Base-by-base conservation (phyloP, 192 early-diverging fungal species). In the Coemansia umbellata region DNA sequence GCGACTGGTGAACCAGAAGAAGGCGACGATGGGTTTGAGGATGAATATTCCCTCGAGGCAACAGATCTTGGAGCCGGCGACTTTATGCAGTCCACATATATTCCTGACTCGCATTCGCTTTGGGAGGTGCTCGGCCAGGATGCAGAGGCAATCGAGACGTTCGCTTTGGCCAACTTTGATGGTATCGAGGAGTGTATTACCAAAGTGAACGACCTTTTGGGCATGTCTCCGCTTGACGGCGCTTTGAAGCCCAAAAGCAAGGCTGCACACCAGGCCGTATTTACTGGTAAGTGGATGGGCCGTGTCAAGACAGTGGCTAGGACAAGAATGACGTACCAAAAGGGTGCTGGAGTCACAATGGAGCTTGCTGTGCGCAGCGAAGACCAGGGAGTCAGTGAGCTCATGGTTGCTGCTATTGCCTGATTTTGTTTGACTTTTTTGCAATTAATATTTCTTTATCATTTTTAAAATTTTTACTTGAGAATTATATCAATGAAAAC, bases 41-140 rank as follows among this genome's bases (percentile, higher is more conserved):
- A 94, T 61, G 95, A 98, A 64, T 98, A 96, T 64, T 68, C 79
- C 65, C 79, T 94, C 35, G 97, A 99, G 68, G 89, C 92, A 15
- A 67, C 91, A 5, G 91, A 97, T 4, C 55, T 96, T 21, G 68
- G 82, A 13, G 84, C 84, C 8, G 90, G 85, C 41, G 96, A 99
- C 69, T 97, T 91, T 72, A 84, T 99, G 54, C 80, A 86, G 37
- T 87, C 93, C n/a, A 84, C 86, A 9, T 93, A 90, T 53, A 67
- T 95, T 10, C 78, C 84, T 17, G 84, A 90, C 63, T 93, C 97
- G 55, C 69, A 79, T 15, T 51, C 80, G 32, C 78, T 81, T 32
- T 99, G 94, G 93, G 88, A 92, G 64, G 53, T 85, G 13, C 45
- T 92, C 31, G 88, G 85, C 13, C 74, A 57, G 27, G 84, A 78